These are phyloP conservation scores for Astrocystis sublimbata DNA, from an alignment of 495 filamentous ascomycete species.

Conservation along the genomic window DNA sequence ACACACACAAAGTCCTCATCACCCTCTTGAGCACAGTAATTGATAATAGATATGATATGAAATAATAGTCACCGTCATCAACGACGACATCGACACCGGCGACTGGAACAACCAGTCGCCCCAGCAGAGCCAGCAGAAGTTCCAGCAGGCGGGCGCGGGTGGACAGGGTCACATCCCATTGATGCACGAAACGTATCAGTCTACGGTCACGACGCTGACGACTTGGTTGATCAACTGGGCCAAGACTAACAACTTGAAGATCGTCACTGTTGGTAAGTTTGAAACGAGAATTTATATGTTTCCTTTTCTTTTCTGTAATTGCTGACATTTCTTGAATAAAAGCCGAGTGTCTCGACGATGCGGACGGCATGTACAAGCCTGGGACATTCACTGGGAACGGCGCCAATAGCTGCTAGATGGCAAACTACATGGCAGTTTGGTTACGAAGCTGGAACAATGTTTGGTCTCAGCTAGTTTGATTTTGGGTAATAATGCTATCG, in stretches of 20 bases:
- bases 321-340: constrained; percentile 22
- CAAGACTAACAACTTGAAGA: constrained; percentile 48
- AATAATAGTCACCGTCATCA: constrained; percentile 55
- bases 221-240: constrained; percentile 58
- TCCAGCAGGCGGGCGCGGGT: constrained; percentile 45
- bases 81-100: constrained; percentile 53
- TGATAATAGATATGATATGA: too few relatives aligned
- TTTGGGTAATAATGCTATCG: too few relatives aligned
- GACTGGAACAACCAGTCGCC: constrained; percentile 56
- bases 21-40: too few relatives aligned
- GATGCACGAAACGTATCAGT: constrained; percentile 56
- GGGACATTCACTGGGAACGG: constrained; percentile 39
- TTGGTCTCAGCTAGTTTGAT: too few relatives aligned
- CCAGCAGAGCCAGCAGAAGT: constrained; percentile 43
- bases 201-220: constrained; percentile 49
- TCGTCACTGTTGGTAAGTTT: constrained; percentile 54
- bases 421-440: too few relatives aligned
- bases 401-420: constrained; percentile 22
- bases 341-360: constrained; percentile 55
- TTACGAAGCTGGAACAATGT: too few relatives aligned
- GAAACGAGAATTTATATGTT: not conserved
- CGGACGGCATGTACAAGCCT: constrained; percentile 44
- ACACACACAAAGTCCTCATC: too few relatives aligned
- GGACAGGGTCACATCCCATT: constrained; percentile 56
- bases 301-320: not conserved